Conservation (phyloP, 352 stramenopile species). For the Phytophthora pisi region DNA sequence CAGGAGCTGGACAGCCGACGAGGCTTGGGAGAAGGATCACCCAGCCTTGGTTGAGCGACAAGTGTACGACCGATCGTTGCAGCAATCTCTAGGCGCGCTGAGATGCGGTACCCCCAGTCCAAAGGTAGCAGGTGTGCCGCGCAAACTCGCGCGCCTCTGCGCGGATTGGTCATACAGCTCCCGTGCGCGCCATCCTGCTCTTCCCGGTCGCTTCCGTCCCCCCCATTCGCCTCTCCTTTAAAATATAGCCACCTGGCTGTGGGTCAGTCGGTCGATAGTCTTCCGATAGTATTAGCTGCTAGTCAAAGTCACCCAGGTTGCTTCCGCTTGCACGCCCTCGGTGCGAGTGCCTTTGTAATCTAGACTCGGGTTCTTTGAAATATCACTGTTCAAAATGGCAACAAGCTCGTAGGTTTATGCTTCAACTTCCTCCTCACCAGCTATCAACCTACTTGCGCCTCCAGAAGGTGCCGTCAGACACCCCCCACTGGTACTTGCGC, state of each 20-base stretch:
- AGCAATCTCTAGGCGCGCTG: constrained; percentile 17
- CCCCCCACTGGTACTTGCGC: constrained; percentile 93
- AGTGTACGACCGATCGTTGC: constrained; percentile 32
- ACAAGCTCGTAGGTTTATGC: background rate
- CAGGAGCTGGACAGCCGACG: constrained; percentile 16
- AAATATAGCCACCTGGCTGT: constrained; percentile 42
- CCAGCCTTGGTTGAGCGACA: constrained; percentile 11
- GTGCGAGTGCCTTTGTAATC: constrained; percentile 31
- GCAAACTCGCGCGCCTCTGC: constrained; percentile 17
- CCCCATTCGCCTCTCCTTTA: constrained; percentile 37
- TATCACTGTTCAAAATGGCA: constrained; percentile 11
- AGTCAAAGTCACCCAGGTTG: constrained; percentile 33
- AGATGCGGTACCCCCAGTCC: constrained; percentile 32
- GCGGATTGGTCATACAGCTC: constrained; percentile 28
- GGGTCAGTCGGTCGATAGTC: constrained; percentile 43
- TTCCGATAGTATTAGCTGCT: constrained; percentile 42
- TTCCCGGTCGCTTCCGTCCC: constrained; percentile 18
- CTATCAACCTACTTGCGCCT: constrained; percentile 56
- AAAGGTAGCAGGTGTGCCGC: constrained; percentile 39
- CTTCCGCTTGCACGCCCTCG: constrained; percentile 24
- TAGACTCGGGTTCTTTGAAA: constrained; percentile 33
- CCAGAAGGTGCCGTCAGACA: constrained; percentile 90
- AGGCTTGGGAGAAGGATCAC: constrained; percentile 19
- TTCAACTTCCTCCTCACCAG: background rate
- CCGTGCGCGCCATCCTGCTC: constrained; percentile 13